phyloP scores from a whole-genome alignment of 305 asterid species.

The Ilex paraguariensis region DNA sequence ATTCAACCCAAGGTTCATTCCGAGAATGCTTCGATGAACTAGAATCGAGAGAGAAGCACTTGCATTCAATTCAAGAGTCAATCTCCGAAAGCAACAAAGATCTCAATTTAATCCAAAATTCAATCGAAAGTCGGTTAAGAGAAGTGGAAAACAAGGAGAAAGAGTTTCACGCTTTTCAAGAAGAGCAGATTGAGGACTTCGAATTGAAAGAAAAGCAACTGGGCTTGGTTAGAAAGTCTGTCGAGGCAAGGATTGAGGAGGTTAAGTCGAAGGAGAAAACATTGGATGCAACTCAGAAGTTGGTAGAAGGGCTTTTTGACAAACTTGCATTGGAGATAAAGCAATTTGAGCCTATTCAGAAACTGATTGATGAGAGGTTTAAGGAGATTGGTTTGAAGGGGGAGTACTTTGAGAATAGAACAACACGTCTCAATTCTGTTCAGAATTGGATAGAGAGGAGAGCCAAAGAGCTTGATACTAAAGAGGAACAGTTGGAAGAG shows the following conservation, averaged over 20 bases:
- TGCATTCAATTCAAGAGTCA: constrained; percentile 13
- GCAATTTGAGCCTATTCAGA: constrained; percentile 19
- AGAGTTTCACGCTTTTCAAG: constrained; percentile 2
- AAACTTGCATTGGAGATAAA: constrained; percentile 24
- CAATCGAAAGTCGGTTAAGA: constrained; percentile 13
- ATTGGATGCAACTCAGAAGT: constrained; percentile 18
- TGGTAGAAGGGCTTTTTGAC: constrained; percentile 16
- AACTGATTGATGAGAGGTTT: constrained; percentile 16
- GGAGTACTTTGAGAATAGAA: constrained; percentile 20
- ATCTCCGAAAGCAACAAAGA: constrained; percentile 20
- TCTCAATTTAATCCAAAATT: constrained; percentile 16
- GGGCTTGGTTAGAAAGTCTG: constrained; percentile 6
- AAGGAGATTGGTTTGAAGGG: constrained; percentile 15
- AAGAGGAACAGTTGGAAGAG: constrained; percentile 22
- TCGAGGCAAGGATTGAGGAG: constrained; percentile 5
- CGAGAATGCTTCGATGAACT: constrained; percentile 12
- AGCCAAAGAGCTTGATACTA: constrained; percentile 10
- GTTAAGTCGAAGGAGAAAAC: constrained; percentile 22
- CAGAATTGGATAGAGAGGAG: not conserved
- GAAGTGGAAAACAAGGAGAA: constrained; percentile 12
- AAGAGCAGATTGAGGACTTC: constrained; percentile 21
- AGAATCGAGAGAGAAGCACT: constrained; percentile 10
- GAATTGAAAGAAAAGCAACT: constrained; percentile 18
- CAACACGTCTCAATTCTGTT: constrained; percentile 5
- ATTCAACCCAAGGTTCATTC: constrained; percentile 7